phyloP scores from a whole-genome alignment of 164 flowering plant species.

The Aristolochia californica region DNA sequence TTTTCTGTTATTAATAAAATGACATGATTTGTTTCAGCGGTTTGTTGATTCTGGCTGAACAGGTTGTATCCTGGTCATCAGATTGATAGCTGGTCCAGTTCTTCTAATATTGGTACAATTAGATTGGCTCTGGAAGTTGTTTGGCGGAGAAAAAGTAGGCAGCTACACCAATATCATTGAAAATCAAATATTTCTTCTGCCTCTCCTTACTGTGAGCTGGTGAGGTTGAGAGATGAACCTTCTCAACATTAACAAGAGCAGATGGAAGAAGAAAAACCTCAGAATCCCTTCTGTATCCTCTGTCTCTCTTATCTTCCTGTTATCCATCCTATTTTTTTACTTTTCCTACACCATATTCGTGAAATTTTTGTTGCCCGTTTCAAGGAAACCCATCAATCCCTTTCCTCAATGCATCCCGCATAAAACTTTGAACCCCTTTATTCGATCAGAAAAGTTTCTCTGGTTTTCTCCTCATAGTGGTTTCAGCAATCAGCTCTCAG shows the following conservation, averaged over 20 bases:
- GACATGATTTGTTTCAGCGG: too few species aligned
- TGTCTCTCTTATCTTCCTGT: constrained; percentile 12
- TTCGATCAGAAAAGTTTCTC: constrained; percentile 35
- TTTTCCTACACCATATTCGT: constrained; percentile 12
- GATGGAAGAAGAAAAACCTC: constrained; percentile 14
- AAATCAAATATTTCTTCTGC: neutral
- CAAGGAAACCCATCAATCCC: constrained; percentile 8
- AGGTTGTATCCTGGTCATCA: too few species aligned
- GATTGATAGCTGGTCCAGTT: neutral
- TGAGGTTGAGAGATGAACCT: constrained; percentile 4
- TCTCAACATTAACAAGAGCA: constrained; percentile 1
- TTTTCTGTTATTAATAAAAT: too few species aligned
- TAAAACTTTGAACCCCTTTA: neutral
- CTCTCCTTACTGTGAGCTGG: neutral
- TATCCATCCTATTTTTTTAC: constrained; percentile 23
- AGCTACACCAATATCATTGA: neutral
- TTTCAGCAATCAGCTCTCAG: constrained; percentile 89
- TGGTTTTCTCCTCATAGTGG: constrained; percentile 95
- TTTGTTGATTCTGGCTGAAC: too few species aligned
- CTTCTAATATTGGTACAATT: neutral
- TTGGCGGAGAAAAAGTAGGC: constrained; percentile 13
- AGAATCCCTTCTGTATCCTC: neutral
- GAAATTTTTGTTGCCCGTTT: constrained; percentile 9
- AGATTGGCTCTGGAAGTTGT: constrained; percentile 1
- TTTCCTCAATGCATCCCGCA: constrained; percentile 14